phyloP scores from a whole-genome alignment of 495 filamentous ascomycete species.

The Hyaloscypha variabilis region DNA sequence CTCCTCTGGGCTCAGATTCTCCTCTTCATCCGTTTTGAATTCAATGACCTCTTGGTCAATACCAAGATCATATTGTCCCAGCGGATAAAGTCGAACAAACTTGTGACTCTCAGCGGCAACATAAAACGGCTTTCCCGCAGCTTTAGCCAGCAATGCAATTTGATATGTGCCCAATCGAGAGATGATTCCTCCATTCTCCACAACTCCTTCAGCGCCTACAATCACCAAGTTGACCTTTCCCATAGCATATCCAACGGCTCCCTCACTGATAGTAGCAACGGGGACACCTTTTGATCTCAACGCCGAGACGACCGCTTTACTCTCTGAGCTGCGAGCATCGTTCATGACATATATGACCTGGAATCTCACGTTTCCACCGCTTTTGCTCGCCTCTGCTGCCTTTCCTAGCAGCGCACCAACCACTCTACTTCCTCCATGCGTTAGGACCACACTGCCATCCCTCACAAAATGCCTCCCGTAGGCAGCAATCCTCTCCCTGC shows the following conservation, averaged over 20 bases:
- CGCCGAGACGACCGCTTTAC: conserved; percentile 61
- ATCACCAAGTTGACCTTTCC: conserved; percentile 80
- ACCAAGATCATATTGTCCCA: conserved; percentile 76
- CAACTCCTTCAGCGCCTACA: conserved; percentile 91
- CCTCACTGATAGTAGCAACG: conserved; percentile 80
- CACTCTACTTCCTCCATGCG: conserved; percentile 84
- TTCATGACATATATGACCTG: conserved; percentile 79
- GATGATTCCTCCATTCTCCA: conserved; percentile 92
- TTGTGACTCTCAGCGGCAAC: conserved; percentile 96
- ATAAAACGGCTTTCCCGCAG: conserved; percentile 79
- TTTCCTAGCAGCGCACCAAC: conserved; percentile 74
- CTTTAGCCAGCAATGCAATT: conserved; percentile 79
- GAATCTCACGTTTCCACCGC: conserved; percentile 66
- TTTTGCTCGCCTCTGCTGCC: conserved; percentile 65
- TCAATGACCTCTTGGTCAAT: conserved; percentile 76
- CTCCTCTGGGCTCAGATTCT: conserved; percentile 36
- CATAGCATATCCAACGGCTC: conserved; percentile 84
- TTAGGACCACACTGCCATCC: conserved; percentile 78
- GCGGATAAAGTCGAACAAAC: conserved; percentile 80
- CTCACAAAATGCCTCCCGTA: conserved; percentile 77
- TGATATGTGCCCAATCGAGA: conserved; percentile 90
- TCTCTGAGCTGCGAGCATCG: conserved; percentile 50
- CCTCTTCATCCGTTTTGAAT: conserved; percentile 58
- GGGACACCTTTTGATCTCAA: conserved; percentile 74
- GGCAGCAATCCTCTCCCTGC: conserved; percentile 76